Conservation (phyloP, 192 early-diverging fungal genomes). For the Coemansia sp. region DNA sequence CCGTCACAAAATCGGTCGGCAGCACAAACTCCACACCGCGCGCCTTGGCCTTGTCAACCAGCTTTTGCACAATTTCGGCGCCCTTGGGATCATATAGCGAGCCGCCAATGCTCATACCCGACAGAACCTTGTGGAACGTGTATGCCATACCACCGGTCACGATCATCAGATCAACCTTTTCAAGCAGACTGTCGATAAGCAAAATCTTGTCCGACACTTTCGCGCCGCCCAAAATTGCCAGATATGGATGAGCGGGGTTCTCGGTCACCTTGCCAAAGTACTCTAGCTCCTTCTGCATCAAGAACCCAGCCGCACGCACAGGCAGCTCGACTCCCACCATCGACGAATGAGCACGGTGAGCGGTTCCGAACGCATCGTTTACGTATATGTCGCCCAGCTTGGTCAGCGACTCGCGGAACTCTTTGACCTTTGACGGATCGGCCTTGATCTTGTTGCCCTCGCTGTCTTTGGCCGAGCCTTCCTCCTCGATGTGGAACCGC, state of each 20-base stretch:
- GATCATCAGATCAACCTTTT: constrained; percentile 89
- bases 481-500: constrained; percentile 98
- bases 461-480: constrained; percentile 89
- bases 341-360: constrained; percentile 96
- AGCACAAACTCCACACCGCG: constrained; percentile 89
- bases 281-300: constrained; percentile 99
- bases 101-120: constrained; percentile 85
- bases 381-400: constrained; percentile 95
- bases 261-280: constrained; percentile 98
- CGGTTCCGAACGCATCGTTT: constrained; percentile 99
- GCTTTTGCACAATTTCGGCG: constrained; percentile 73
- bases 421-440: constrained; percentile 68
- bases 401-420: constrained; percentile 90
- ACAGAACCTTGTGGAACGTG: constrained; percentile 93
- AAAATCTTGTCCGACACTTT: constrained; percentile 99
- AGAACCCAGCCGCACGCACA: constrained; percentile 87
- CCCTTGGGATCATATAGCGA: constrained; percentile 91
- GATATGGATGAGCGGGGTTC: constrained; percentile 87
- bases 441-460: constrained; percentile 93
- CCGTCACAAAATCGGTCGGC: constrained; percentile 87
- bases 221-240: constrained; percentile 96
- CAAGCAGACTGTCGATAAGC: constrained; percentile 95
- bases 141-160: constrained; percentile 96
- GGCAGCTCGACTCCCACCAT: constrained; percentile 96
- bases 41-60: constrained; percentile 87